Evolutionary conservation across 805 yeast species (phyloP).

Genomic region (Teunomyces stri): DNA sequence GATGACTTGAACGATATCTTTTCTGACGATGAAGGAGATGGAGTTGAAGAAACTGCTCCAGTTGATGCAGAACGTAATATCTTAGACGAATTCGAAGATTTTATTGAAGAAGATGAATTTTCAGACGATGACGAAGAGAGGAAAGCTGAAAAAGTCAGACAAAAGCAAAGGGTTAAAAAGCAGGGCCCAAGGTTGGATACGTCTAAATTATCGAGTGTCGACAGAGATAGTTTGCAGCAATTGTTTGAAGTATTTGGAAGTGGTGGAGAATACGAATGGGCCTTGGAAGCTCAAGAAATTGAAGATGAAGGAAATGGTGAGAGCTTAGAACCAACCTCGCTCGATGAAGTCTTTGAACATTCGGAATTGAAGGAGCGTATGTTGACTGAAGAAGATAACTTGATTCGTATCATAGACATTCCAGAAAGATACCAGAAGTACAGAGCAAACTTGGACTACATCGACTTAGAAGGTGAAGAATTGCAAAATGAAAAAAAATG

Average conservation of each 20-base stretch:
- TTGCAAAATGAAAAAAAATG: slow-evolving; percentile 72
- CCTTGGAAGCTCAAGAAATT: slow-evolving; percentile 80
- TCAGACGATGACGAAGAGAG: slow-evolving; percentile 67
- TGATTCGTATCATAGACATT: slow-evolving; percentile 78
- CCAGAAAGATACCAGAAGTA: slow-evolving; percentile 90
- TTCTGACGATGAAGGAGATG: slow-evolving; percentile 51
- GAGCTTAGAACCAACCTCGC: slow-evolving; percentile 55
- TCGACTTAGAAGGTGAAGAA: slow-evolving; percentile 68
- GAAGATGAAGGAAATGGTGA: slow-evolving; percentile 55
- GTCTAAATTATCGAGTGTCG: slow-evolving; percentile 60
- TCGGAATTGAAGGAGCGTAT: slow-evolving; percentile 87
- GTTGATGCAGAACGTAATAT: slow-evolving; percentile 32
- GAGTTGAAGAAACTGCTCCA: slow-evolving; percentile 32
- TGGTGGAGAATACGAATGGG: slow-evolving; percentile 98
- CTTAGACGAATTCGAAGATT: slow-evolving; percentile 89
- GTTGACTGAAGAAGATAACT: slow-evolving; percentile 89
- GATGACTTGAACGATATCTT: slow-evolving; percentile 64
- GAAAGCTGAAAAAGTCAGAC: slow-evolving; percentile 27
- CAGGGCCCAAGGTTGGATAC: slow-evolving; percentile 51
- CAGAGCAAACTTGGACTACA: slow-evolving; percentile 63
- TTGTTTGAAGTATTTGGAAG: slow-evolving; percentile 94
- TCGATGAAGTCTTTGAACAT: slow-evolving; percentile 91
- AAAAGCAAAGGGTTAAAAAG: slow-evolving; percentile 31
- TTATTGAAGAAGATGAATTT: slow-evolving; percentile 95
- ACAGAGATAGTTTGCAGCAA: slow-evolving; percentile 89